Conservation (phyloP, 805 yeast genomes). For the Sungouiella thailandica region DNA sequence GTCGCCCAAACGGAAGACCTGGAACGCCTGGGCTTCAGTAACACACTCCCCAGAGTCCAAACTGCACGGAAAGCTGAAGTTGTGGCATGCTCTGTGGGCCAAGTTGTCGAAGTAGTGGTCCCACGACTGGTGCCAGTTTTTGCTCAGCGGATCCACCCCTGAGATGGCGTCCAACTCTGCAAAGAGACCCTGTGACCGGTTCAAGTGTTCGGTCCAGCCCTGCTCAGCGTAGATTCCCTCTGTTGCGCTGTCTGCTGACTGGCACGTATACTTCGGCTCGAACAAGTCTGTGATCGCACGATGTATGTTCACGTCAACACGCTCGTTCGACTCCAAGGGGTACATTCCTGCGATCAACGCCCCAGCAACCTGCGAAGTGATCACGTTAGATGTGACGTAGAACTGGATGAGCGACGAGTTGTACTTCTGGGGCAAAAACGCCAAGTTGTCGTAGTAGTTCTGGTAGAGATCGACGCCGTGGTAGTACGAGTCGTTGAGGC, state of each 20-base stretch:
- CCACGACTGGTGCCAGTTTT: constrained; percentile 1
- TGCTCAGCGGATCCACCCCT: neutral
- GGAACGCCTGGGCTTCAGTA: neutral
- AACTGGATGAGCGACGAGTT: neutral
- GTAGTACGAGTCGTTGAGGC: neutral
- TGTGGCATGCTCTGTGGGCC: constrained; percentile 1
- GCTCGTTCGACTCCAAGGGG: neutral
- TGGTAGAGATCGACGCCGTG: constrained; percentile 1
- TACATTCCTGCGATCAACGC: constrained; percentile 1
- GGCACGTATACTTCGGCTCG: constrained; percentile 1
- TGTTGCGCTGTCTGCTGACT: neutral
- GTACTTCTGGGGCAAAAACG: neutral
- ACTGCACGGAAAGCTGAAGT: neutral
- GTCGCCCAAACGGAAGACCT: constrained; percentile 2
- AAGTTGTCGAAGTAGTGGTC: constrained; percentile 3
- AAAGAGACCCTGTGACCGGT: neutral
- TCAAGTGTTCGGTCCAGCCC: neutral
- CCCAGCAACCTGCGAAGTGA: constrained; percentile 1
- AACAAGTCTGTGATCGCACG: neutral
- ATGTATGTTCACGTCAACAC: neutral
- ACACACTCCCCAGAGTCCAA: neutral
- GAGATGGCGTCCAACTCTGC: neutral
- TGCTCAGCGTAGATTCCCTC: neutral
- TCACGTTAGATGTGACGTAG: constrained; percentile 1
- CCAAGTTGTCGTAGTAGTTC: neutral